A percentile compares a stretch with the other conserved stretches of the same genome.
Evolutionary conservation across 2,329 filamentous ascomycete species (phyloP).

Genomic region (Helotiales sp.): DNA sequence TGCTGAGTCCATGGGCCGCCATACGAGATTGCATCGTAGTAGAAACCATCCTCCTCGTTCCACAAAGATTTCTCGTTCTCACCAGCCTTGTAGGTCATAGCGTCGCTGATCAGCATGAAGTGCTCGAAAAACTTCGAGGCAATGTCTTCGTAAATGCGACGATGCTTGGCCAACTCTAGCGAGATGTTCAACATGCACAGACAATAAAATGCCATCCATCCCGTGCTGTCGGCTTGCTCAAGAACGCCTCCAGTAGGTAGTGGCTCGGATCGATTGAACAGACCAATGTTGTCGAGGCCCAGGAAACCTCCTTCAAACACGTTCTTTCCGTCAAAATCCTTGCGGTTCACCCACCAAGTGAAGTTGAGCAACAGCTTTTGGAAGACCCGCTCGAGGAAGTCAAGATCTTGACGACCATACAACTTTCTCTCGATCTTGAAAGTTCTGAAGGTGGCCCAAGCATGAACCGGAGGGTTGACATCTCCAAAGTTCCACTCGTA

Average conservation of each 20-base stretch:
- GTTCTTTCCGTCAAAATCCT: slow-evolving; percentile 93
- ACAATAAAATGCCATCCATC: slow-evolving; percentile 99
- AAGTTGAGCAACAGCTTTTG: slow-evolving; percentile 96
- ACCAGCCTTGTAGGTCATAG: slow-evolving; percentile 83
- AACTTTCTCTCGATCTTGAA: slow-evolving; percentile 99
- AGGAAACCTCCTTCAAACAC: slow-evolving; percentile 97
- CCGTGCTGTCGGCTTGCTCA: slow-evolving; percentile 96
- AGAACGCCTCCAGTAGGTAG: slow-evolving; percentile 90
- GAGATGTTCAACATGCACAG: slow-evolving; percentile 97
- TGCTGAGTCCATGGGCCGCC: slow-evolving; percentile 93
- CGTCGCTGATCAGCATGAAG: slow-evolving; percentile 96
- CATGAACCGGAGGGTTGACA: slow-evolving; percentile 95
- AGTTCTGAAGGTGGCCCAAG: slow-evolving; percentile 91
- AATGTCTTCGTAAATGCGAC: slow-evolving; percentile 94
- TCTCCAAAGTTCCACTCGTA: slow-evolving; percentile 98
- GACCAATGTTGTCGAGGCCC: slow-evolving; percentile 93
- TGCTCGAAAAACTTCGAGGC: slow-evolving; percentile 99
- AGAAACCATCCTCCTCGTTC: slow-evolving; percentile 97
- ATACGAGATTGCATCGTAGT: slow-evolving; percentile 98
- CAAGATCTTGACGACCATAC: slow-evolving; percentile 91
- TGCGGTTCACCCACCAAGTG: slow-evolving; percentile 99
- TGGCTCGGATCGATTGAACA: slow-evolving; percentile 96
- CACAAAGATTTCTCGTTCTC: slow-evolving; percentile 81
- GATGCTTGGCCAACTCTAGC: slow-evolving; percentile 91
- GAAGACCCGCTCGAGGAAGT: slow-evolving; percentile 95